phyloP scores from a whole-genome alignment of 169 alveolate species.

The Plasmodium malariae region DNA sequence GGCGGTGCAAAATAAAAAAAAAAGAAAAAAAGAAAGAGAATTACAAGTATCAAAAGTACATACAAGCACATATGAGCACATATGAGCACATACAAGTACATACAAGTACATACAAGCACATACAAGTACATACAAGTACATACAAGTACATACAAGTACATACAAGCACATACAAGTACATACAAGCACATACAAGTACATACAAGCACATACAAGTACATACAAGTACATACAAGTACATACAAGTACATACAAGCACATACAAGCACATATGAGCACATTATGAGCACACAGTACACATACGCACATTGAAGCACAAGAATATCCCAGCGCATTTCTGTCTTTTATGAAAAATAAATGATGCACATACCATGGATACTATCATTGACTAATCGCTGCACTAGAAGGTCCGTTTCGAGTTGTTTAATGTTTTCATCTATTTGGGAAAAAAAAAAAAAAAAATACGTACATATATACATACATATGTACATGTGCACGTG shows the following conservation, averaged over 20 bases:
- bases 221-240: too few relatives aligned
- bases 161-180: background rate
- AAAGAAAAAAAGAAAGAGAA: background rate
- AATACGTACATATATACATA: background rate
- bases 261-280: too few relatives aligned
- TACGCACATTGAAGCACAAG: too few relatives aligned
- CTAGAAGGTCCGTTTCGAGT: slow-evolving; percentile 38
- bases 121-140: too few relatives aligned
- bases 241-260: background rate
- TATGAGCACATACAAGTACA: background rate
- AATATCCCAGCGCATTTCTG: too few relatives aligned
- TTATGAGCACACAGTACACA: too few relatives aligned
- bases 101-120: background rate
- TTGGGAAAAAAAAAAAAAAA: background rate
- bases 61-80: background rate
- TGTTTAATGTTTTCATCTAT: slow-evolving; percentile 43
- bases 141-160: background rate
- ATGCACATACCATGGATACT: slow-evolving; percentile 17
- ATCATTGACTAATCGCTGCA: slow-evolving; percentile 50
- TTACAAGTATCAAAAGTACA: background rate
- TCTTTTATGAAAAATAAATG: too few relatives aligned
- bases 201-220: too few relatives aligned
- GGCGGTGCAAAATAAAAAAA: slow-evolving; percentile 8
- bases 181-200: background rate
- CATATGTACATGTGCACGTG: too few relatives aligned